Evolutionary conservation across 169 alveolate genomes (phyloP).

Genomic region (Eimeria necatrix): DNA sequence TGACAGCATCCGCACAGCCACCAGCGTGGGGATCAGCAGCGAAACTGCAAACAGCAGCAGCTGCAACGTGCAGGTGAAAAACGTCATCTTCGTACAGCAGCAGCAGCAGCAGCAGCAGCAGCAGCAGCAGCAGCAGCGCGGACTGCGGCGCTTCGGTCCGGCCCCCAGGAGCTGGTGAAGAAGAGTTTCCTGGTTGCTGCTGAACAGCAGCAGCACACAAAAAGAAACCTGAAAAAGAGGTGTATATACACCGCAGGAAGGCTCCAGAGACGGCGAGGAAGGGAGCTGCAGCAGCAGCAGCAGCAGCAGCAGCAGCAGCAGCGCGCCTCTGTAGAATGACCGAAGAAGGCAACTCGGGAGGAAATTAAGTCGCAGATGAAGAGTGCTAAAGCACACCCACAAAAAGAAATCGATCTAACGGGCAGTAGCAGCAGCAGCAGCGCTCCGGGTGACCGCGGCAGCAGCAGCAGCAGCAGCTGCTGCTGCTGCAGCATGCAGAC

Average conservation of each 20-base stretch:
- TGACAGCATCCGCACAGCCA: constrained; percentile 6
- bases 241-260: not conserved
- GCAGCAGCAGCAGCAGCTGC: not conserved
- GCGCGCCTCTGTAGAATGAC: not conserved
- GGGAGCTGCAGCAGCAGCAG: constrained; percentile 40
- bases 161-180: not conserved
- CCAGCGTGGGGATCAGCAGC: not conserved
- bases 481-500: not conserved
- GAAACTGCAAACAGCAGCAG: not conserved
- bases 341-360: not conserved
- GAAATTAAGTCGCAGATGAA: too few relatives aligned
- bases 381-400: not conserved
- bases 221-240: not conserved
- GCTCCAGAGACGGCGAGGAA: not conserved
- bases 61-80: not conserved
- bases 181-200: not conserved
- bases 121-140: constrained; percentile 10
- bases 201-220: constrained; percentile 16
- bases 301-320: constrained; percentile 2
- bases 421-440: not conserved
- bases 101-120: not conserved
- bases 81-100: not conserved
- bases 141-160: not conserved
- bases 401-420: not conserved
- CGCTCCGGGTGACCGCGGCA: too few relatives aligned